These are phyloP conservation scores for Saccharomycopsis hybrid DNA, from an alignment of 1,139 yeast species.

Conservation along the genomic window DNA sequence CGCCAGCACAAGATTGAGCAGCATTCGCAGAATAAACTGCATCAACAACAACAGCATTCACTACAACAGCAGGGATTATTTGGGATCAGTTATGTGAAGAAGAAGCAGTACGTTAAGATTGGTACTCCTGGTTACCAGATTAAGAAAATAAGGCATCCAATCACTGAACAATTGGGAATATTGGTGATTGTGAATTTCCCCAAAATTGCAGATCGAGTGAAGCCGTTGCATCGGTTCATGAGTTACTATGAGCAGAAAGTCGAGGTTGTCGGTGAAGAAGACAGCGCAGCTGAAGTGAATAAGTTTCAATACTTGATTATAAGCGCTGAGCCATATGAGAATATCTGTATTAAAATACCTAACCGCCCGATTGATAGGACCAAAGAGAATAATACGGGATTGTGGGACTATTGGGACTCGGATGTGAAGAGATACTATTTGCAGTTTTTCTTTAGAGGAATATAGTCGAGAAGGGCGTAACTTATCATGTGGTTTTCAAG, in stretches of 20 bases:
- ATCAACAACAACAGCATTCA: slow-evolving; percentile 31
- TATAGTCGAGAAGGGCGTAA: not conserved
- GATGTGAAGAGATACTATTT: slow-evolving; percentile 64
- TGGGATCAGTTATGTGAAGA: slow-evolving; percentile 27
- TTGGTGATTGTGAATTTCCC: slow-evolving; percentile 53
- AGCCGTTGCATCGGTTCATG: slow-evolving; percentile 68
- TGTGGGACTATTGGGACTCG: slow-evolving; percentile 68
- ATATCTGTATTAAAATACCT: slow-evolving; percentile 65
- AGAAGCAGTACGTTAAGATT: slow-evolving; percentile 50
- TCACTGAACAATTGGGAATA: slow-evolving; percentile 52
- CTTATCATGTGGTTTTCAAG: not conserved
- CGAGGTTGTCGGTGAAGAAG: slow-evolving; percentile 34
- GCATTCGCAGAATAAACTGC: slow-evolving; percentile 26
- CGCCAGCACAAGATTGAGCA: slow-evolving; percentile 29
- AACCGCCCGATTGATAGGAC: slow-evolving; percentile 41
- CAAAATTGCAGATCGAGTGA: slow-evolving; percentile 37
- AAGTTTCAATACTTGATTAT: slow-evolving; percentile 61
- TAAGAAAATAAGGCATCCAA: slow-evolving; percentile 59
- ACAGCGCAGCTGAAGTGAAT: not conserved
- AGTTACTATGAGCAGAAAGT: slow-evolving; percentile 61
- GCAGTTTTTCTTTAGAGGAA: slow-evolving; percentile 51
- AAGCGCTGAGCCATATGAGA: slow-evolving; percentile 82
- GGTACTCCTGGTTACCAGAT: slow-evolving; percentile 69
- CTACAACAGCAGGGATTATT: slow-evolving; percentile 19
- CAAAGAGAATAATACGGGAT: slow-evolving; percentile 33